phyloP scores from a whole-genome alignment of 495 filamentous ascomycete species.

The Annulohypoxylon moriforme region DNA sequence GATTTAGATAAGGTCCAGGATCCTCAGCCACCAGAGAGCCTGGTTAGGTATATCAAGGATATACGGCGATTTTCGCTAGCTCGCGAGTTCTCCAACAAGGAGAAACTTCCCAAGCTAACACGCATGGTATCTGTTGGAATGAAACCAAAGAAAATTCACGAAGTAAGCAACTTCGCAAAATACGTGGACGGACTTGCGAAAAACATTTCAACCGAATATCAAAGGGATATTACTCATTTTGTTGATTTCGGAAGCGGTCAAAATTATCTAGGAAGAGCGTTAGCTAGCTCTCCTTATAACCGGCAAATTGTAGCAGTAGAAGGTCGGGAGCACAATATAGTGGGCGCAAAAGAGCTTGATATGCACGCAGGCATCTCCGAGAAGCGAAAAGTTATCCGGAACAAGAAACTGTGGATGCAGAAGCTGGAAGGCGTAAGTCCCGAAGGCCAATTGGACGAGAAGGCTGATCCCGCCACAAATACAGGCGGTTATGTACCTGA shows the following conservation, averaged over 20 bases:
- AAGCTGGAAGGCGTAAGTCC: constrained; percentile 54
- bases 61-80: constrained; percentile 76
- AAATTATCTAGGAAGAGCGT: constrained; percentile 89
- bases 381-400: constrained; percentile 73
- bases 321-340: constrained; percentile 84
- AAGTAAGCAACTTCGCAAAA: constrained; percentile 75
- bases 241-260: constrained; percentile 97
- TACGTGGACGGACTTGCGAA: constrained; percentile 67
- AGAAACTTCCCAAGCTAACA: constrained; percentile 65
- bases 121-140: constrained; percentile 85
- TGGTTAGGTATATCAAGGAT: constrained; percentile 78
- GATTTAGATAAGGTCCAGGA: constrained; percentile 65
- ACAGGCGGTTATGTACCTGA: constrained; percentile 53
- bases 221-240: constrained; percentile 79
- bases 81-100: constrained; percentile 65
- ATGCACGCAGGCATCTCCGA: constrained; percentile 75
- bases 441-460: constrained; percentile 53
- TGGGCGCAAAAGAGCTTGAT: constrained; percentile 85
- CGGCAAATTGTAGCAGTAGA: constrained; percentile 91
- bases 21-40: constrained; percentile 69
- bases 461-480: constrained; percentile 50
- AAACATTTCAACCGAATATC: constrained; percentile 54
- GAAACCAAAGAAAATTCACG: constrained; percentile 95
- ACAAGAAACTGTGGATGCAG: constrained; percentile 77
- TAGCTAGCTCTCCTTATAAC: constrained; percentile 87